Conservation (phyloP, 805 yeast species). For the Isabelozyma heimii region DNA sequence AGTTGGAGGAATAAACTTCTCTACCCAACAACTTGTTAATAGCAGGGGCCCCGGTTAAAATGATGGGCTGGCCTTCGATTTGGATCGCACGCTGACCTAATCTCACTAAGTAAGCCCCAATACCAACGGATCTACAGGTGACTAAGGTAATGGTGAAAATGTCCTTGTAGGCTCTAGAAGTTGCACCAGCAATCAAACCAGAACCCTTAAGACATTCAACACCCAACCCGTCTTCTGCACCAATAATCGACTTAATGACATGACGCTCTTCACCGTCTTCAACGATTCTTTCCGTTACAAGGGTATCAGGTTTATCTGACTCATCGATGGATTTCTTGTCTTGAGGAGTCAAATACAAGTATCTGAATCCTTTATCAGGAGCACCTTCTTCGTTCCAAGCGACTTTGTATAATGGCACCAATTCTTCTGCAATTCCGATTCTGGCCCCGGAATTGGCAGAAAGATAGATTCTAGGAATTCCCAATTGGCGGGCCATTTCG, state of each 20-base stretch:
- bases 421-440: slow-evolving; percentile 96
- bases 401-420: slow-evolving; percentile 83
- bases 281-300: slow-evolving; percentile 73
- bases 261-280: slow-evolving; percentile 83
- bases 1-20: slow-evolving; percentile 93
- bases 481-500: slow-evolving; percentile 82
- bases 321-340: slow-evolving; percentile 56
- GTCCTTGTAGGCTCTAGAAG: slow-evolving; percentile 95
- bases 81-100: slow-evolving; percentile 99
- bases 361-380: slow-evolving; percentile 85
- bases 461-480: slow-evolving; percentile 92
- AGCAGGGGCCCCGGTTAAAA: slow-evolving; percentile 98
- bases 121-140: slow-evolving; percentile 99
- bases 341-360: slow-evolving; percentile 76
- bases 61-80: slow-evolving; percentile 97
- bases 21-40: slow-evolving; percentile 95
- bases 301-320: slow-evolving; percentile 58
- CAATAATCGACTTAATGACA: slow-evolving; percentile 81
- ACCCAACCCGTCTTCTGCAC: slow-evolving; percentile 95
- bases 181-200: slow-evolving; percentile 98
- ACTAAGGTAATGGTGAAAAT: slow-evolving; percentile 97
- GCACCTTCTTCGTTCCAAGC: slow-evolving; percentile 82
- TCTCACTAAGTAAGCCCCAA: slow-evolving; percentile 98
- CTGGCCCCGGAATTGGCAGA: slow-evolving; percentile 99
- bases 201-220: slow-evolving; percentile 98